Conservation (phyloP, 129 eudicot genomes). For the Cynara cardunculus region DNA sequence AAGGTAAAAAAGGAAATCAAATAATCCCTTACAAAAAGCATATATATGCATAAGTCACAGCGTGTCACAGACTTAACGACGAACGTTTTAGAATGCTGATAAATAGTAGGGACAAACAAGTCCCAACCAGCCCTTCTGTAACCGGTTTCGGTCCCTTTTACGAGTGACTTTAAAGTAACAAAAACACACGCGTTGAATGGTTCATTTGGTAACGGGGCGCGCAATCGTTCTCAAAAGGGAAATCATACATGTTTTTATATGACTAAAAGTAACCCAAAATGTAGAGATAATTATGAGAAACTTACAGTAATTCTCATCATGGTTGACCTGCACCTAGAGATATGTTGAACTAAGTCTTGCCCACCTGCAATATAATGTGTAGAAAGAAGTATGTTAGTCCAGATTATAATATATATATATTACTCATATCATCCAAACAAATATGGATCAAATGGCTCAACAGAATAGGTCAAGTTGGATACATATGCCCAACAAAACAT, state of each 20-base stretch:
- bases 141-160: no score
- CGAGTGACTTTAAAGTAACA: background rate
- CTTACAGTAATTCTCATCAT: background rate
- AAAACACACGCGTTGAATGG: background rate
- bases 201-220: background rate
- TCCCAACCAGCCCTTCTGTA: no score
- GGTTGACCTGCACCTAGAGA: background rate
- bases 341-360: background rate
- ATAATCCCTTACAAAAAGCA: no score
- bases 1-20: no score
- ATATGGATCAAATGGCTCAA: background rate
- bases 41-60: no score
- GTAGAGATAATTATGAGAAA: background rate
- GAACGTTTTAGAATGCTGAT: no score
- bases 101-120: no score
- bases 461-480: background rate
- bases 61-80: no score
- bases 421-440: background rate
- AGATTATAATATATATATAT: background rate
- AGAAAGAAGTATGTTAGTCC: background rate
- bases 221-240: background rate
- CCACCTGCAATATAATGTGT: background rate
- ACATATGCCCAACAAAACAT: background rate
- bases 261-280: background rate
- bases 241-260: background rate